These are phyloP conservation scores for Microbotryum intermedium DNA, from an alignment of 1,284 basidiomycete species.

Conservation along the genomic window DNA sequence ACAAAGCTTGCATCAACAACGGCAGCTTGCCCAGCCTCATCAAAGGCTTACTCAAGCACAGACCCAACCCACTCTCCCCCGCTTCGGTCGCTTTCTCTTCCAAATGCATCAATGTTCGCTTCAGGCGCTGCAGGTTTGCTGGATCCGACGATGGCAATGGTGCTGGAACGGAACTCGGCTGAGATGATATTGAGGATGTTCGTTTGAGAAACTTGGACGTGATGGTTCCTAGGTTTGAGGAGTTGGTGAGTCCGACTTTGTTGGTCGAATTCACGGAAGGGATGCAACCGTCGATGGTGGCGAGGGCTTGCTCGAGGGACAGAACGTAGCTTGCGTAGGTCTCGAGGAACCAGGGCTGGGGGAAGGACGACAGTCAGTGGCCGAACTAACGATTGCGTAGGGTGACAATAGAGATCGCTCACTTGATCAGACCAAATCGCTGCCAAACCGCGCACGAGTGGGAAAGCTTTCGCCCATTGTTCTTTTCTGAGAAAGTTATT, in stretches of 20 bases:
- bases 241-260: not conserved
- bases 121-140: too few relatives aligned
- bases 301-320: constrained; percentile 78
- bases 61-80: constrained; percentile 85
- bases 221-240: constrained; percentile 46
- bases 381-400: not conserved
- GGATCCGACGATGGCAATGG: too few relatives aligned
- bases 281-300: constrained; percentile 72
- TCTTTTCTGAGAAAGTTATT: not conserved
- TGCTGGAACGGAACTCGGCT: too few relatives aligned
- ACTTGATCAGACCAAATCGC: constrained; percentile 90
- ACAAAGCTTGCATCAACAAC: constrained; percentile 66
- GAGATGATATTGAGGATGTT: constrained; percentile 49
- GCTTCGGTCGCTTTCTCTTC: constrained; percentile 72
- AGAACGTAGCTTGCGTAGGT: constrained; percentile 87
- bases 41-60: constrained; percentile 92
- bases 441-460: constrained; percentile 74
- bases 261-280: constrained; percentile 45
- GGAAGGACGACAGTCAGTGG: not conserved
- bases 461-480: constrained; percentile 37
- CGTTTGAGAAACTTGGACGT: constrained; percentile 38
- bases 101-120: constrained; percentile 48
- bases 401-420: constrained; percentile 39
- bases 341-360: constrained; percentile 77
- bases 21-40: constrained; percentile 95